Evolutionary conservation across 1,139 yeast genomes (phyloP).

Genomic region (Wickerhamiella pararugosa): DNA sequence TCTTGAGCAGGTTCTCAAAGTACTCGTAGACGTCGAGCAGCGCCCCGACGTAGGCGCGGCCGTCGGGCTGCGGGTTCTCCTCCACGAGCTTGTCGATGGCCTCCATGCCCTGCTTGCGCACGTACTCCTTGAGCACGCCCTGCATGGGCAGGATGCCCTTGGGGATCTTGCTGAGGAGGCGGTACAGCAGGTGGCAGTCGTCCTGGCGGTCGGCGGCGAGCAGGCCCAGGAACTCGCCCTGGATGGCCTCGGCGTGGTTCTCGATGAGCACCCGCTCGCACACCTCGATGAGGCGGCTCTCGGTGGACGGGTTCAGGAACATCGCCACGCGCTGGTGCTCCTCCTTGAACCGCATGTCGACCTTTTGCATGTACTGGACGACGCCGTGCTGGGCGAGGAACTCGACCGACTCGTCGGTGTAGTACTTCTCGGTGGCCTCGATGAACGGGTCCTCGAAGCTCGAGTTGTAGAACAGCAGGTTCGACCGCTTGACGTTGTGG

Average conservation of each 20-base stretch:
- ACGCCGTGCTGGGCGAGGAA: slow-evolving; percentile 65
- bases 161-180: slow-evolving; percentile 51
- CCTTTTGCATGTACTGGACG: slow-evolving; percentile 80
- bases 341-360: slow-evolving; percentile 66
- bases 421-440: slow-evolving; percentile 58
- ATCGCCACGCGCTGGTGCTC: slow-evolving; percentile 67
- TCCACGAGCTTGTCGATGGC: slow-evolving; percentile 52
- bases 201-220: slow-evolving; percentile 63
- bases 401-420: slow-evolving; percentile 49
- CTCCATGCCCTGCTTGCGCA: slow-evolving; percentile 55
- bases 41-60: slow-evolving; percentile 67
- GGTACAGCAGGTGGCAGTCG: slow-evolving; percentile 69
- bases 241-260: slow-evolving; percentile 63
- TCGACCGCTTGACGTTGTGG: slow-evolving; percentile 64
- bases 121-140: slow-evolving; percentile 54
- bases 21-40: slow-evolving; percentile 54
- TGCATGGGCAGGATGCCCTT: slow-evolving; percentile 67
- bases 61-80: slow-evolving; percentile 35
- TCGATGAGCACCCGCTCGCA: slow-evolving; percentile 65
- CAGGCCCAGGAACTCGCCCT: slow-evolving; percentile 57
- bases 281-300: slow-evolving; percentile 56
- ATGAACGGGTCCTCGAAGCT: slow-evolving; percentile 68
- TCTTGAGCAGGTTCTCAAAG: slow-evolving; percentile 50
- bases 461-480: slow-evolving; percentile 64
- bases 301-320: slow-evolving; percentile 78